These are phyloP conservation scores for Aspergillus sp. DNA, from an alignment of 2,329 filamentous ascomycete genomes.

Conservation along the genomic window DNA sequence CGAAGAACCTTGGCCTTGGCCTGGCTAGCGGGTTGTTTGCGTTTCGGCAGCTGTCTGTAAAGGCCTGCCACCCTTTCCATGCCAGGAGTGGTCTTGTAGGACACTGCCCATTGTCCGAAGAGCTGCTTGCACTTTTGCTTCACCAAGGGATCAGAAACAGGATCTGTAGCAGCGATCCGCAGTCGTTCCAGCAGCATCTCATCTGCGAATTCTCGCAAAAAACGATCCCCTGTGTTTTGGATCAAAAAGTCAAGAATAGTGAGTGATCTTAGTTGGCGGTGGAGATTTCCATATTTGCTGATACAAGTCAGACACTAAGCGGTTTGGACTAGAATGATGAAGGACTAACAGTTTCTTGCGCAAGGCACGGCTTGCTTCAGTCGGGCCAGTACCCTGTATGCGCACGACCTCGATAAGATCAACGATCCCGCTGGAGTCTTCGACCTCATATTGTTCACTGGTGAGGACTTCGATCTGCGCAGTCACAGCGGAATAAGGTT, in stretches of 20 bases:
- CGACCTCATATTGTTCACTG: slow-evolving; percentile 81
- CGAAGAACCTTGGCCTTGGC: slow-evolving; percentile 77
- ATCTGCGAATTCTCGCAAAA: slow-evolving; percentile 83
- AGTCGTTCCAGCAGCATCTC: slow-evolving; percentile 88
- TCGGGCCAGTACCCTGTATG: slow-evolving; percentile 78
- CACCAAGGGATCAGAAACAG: slow-evolving; percentile 80
- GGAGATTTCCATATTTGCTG: slow-evolving; percentile 89
- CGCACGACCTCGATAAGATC: slow-evolving; percentile 92
- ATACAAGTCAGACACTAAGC: slow-evolving; percentile 5
- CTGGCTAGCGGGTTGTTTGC: slow-evolving; percentile 68
- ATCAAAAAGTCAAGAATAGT: slow-evolving; percentile 88
- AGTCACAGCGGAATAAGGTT: slow-evolving; percentile 89
- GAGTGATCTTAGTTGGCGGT: slow-evolving; percentile 84
- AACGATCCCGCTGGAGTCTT: slow-evolving; percentile 86
- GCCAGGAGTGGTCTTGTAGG: slow-evolving; percentile 76
- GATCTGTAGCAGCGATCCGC: slow-evolving; percentile 78
- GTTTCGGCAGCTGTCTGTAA: slow-evolving; percentile 64
- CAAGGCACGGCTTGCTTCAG: slow-evolving; percentile 84
- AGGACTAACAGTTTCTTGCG: slow-evolving; percentile 78
- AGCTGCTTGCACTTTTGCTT: slow-evolving; percentile 80
- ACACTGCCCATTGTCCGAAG: slow-evolving; percentile 78
- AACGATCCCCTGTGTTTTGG: slow-evolving; percentile 84
- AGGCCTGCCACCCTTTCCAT: slow-evolving; percentile 75
- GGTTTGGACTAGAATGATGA: neutral
- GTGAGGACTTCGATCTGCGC: slow-evolving; percentile 89